These are phyloP conservation scores for Crucibulum laeve DNA, from an alignment of 768 basidiomycete genomes.

Conservation along the genomic window DNA sequence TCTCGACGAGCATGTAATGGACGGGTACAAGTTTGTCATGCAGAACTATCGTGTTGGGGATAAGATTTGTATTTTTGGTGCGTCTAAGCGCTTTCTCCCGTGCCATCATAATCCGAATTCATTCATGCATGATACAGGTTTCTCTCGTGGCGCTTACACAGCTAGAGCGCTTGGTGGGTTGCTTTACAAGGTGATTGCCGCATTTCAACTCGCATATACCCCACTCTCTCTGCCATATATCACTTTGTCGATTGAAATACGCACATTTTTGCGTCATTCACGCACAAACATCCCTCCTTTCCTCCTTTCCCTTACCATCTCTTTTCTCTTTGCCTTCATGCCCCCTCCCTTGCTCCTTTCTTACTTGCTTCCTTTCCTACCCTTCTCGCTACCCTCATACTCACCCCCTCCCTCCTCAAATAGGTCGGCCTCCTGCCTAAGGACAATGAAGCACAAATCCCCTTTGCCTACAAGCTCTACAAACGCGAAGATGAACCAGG, in stretches of 20 bases:
- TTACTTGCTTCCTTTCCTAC: too few species aligned
- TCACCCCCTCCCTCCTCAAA: too few species aligned
- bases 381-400: too few species aligned
- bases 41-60: constrained; percentile 71
- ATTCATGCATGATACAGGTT: constrained; percentile 45
- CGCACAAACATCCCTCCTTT: constrained; percentile 2
- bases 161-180: constrained; percentile 72
- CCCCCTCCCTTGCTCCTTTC: neutral
- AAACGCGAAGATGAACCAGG: constrained; percentile 43
- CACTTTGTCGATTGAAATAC: too few species aligned
- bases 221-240: too few species aligned
- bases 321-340: neutral
- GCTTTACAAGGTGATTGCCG: constrained; percentile 53
- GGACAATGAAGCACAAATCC: constrained; percentile 65
- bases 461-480: constrained; percentile 75
- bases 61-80: constrained; percentile 72
- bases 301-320: neutral
- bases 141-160: constrained; percentile 60
- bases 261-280: too few species aligned
- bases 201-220: neutral
- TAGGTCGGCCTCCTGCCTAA: constrained; percentile 69
- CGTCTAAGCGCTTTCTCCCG: constrained; percentile 11
- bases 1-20: constrained; percentile 65
- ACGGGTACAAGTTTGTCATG: constrained; percentile 78
- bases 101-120: neutral